Percentiles rank a stretch among this genome's conserved stretches.
Evolutionary conservation across 495 filamentous ascomycete species (phyloP).

Genomic region (Penicillium goetzii): DNA sequence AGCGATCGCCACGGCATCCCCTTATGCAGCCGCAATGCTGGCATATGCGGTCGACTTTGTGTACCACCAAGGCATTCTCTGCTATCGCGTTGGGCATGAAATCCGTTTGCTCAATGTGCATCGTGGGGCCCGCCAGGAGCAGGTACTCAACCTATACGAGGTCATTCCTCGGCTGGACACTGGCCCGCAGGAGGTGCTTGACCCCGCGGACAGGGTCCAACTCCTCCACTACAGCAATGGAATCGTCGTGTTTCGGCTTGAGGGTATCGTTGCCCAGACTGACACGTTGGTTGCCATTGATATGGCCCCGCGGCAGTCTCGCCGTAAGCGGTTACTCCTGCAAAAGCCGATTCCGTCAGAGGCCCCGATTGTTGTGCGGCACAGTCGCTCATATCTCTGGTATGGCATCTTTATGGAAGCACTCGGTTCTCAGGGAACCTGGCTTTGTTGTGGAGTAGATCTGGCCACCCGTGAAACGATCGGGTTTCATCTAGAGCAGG

Average conservation of each 20-base stretch:
- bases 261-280: slow-evolving; percentile 37
- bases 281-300: slow-evolving; percentile 65
- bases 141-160: slow-evolving; percentile 59
- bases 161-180: slow-evolving; percentile 45
- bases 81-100: slow-evolving; percentile 58
- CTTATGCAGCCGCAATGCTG: slow-evolving; percentile 63
- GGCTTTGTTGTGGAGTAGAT: slow-evolving; percentile 62
- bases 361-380: slow-evolving; percentile 60
- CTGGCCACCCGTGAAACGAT: slow-evolving; percentile 37
- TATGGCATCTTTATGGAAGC: slow-evolving; percentile 55
- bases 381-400: slow-evolving; percentile 66
- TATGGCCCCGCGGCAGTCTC: slow-evolving; percentile 34
- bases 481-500: slow-evolving; percentile 17
- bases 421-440: slow-evolving; percentile 37
- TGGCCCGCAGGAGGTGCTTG: slow-evolving; percentile 24
- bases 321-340: slow-evolving; percentile 43
- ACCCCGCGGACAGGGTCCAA: slow-evolving; percentile 51
- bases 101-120: slow-evolving; percentile 70
- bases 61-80: slow-evolving; percentile 65
- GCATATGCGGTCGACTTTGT: slow-evolving; percentile 64
- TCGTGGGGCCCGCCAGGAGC: slow-evolving; percentile 51
- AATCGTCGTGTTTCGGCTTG: slow-evolving; percentile 59
- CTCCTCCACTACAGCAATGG: slow-evolving; percentile 65
- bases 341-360: slow-evolving; percentile 19
- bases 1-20: slow-evolving; percentile 63